Evolutionary conservation across 1,284 basidiomycete species (phyloP), one percentile per base, ranked within the genome.

Genomic region (Sanghuangporus sanghuang): DNA sequence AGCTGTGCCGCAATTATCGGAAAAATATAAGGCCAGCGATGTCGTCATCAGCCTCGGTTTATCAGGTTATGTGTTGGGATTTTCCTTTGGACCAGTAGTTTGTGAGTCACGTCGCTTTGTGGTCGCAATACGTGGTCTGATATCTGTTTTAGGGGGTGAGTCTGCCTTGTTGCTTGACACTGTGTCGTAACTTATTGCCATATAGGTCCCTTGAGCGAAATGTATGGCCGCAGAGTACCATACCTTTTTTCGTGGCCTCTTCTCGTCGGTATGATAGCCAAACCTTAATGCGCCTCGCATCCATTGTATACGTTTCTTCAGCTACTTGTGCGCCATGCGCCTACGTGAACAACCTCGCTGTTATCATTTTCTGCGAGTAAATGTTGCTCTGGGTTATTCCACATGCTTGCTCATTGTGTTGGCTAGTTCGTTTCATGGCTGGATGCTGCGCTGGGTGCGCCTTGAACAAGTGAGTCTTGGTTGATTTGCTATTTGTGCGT

Each of bases 21-120:
- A 63, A 39, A 60, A 48, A 56, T 73, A 68, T 48, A 59, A 63
- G 18, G 68, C 69, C 18, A 66, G 59, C 36, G 62, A 68, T 6
- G 65, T 68, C 36, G 62, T 69, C 1, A 62, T 68, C 14, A 72
- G 69, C 44, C 55, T 67, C 12, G 72, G 72, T 2, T 62, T 73
- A 3, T 70, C 68, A 3, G 61, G 71, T 18, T 72, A 73, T 55
- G 70, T 73, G 1, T 63, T 72, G 4, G 72, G 72, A 12, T 71
- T 73, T 46, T 69, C 68, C 7, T 62, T 71, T 52, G 71, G 70
- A 1, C 71, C 71, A 11, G 57, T 71, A 6, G 38, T 73, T 7
- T 71, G 71, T 73, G 57, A 27, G 69, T 27, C 56, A 42, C 52
- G 52, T 63, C 44, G 42, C 44, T 7, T 46, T 18, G 16, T n/a